Conservation (phyloP, 768 basidiomycete genomes). For the Coprinopsis cinerea region DNA sequence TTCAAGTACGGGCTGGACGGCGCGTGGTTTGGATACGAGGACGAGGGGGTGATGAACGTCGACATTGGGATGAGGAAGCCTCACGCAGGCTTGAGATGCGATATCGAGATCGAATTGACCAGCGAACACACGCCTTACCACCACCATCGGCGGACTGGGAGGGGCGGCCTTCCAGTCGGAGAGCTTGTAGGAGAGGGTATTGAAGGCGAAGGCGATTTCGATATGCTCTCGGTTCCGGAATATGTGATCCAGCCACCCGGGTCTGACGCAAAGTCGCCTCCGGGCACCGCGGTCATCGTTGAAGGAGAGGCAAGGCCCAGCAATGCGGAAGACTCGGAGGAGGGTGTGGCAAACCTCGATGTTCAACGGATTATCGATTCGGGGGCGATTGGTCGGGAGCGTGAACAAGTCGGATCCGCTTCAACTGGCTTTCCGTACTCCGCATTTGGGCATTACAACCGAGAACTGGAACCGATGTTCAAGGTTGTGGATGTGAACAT, state of each 20-base stretch:
- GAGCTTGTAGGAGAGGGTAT: slow-evolving; percentile 3
- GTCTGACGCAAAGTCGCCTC: background rate
- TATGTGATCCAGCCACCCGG: background rate
- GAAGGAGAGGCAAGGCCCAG: background rate
- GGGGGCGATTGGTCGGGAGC: background rate
- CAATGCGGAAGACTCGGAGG: background rate
- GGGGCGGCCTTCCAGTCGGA: background rate
- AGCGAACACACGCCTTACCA: slow-evolving; percentile 5
- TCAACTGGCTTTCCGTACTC: background rate
- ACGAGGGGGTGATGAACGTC: slow-evolving; percentile 32
- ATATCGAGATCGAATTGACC: slow-evolving; percentile 26
- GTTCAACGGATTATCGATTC: slow-evolving; percentile 4
- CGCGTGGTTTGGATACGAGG: slow-evolving; percentile 25
- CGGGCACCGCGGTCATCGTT: background rate
- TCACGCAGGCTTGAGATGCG: slow-evolving; percentile 22
- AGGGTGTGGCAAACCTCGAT: slow-evolving; percentile 9
- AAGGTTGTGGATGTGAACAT: slow-evolving; percentile 25
- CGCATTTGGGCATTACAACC: background rate
- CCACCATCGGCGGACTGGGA: background rate
- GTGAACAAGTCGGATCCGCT: background rate
- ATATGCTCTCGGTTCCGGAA: background rate
- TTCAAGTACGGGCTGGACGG: slow-evolving; percentile 23
- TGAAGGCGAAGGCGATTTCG: slow-evolving; percentile 1
- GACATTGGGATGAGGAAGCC: slow-evolving; percentile 24
- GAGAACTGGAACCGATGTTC: slow-evolving; percentile 21